Evolutionary conservation across 2,329 filamentous ascomycete species (phyloP).

Genomic region (Chalara sp.): DNA sequence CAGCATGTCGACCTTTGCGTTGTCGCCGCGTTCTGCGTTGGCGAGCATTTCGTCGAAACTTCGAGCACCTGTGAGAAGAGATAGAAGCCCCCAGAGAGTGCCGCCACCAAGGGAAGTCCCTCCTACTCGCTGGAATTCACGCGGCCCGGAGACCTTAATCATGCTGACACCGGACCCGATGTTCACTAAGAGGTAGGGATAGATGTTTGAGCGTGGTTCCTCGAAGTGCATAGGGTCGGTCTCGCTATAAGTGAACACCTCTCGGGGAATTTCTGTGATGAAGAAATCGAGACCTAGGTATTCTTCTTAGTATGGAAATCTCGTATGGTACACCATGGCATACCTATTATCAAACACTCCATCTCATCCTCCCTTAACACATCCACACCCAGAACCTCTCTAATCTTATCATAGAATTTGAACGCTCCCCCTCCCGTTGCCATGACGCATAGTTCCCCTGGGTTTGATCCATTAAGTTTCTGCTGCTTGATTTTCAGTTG

Average conservation of each 20-base stretch:
- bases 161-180: slow-evolving; percentile 96
- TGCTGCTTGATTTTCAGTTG: slow-evolving; percentile 78
- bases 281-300: slow-evolving; percentile 85
- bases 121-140: slow-evolving; percentile 82
- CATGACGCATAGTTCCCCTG: slow-evolving; percentile 79
- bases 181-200: slow-evolving; percentile 96
- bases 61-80: slow-evolving; percentile 82
- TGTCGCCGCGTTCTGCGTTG: slow-evolving; percentile 86
- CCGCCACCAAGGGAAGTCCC: slow-evolving; percentile 92
- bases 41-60: slow-evolving; percentile 98
- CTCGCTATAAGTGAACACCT: slow-evolving; percentile 96
- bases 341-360: slow-evolving; percentile 94
- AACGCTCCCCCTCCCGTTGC: slow-evolving; percentile 93
- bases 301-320: neutral
- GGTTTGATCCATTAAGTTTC: slow-evolving; percentile 63
- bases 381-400: slow-evolving; percentile 75
- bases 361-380: slow-evolving; percentile 94
- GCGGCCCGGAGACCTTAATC: slow-evolving; percentile 90
- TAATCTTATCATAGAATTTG: slow-evolving; percentile 93
- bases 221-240: slow-evolving; percentile 85
- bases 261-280: slow-evolving; percentile 92
- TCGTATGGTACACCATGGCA: slow-evolving; percentile 12
- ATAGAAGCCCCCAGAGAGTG: slow-evolving; percentile 94
- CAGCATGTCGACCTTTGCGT: slow-evolving; percentile 88
- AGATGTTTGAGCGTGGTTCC: slow-evolving; percentile 71